These are phyloP conservation scores for Rhizopus delemar DNA, from an alignment of 371 early-diverging fungal genomes.

Conservation along the genomic window DNA sequence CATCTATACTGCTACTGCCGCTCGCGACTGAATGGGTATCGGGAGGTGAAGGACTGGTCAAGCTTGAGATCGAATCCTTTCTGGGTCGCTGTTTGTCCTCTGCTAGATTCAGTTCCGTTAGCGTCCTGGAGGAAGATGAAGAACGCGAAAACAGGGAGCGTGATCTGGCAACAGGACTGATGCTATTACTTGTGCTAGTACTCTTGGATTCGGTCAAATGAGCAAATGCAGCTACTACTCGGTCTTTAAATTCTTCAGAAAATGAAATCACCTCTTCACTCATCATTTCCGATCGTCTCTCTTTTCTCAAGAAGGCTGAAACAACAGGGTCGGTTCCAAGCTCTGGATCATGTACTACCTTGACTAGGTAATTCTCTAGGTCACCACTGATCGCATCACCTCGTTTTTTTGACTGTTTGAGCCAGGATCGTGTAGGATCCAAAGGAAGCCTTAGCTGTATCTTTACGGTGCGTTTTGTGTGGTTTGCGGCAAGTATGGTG, in stretches of 20 bases:
- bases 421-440: conserved; percentile 38
- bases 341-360: conserved; percentile 40
- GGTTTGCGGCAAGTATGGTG: conserved; percentile 33
- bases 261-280: conserved; percentile 27
- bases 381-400: conserved; percentile 22
- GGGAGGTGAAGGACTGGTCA: conserved; percentile 1
- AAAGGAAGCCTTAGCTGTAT: conserved; percentile 38
- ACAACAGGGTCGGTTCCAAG: conserved; percentile 44
- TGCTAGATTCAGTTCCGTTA: conserved; percentile 2
- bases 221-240: conserved; percentile 17
- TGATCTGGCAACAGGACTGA: neutral
- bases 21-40: conserved; percentile 6
- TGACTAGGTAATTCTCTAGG: conserved; percentile 39
- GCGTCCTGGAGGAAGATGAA: conserved; percentile 10
- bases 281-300: conserved; percentile 26
- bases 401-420: conserved; percentile 23
- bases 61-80: conserved; percentile 35
- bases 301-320: conserved; percentile 46
- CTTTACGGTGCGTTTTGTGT: conserved; percentile 30
- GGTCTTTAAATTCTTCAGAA: conserved; percentile 40
- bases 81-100: conserved; percentile 12
- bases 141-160: conserved; percentile 23
- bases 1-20: neutral
- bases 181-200: neutral
- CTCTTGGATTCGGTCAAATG: conserved; percentile 1